These are phyloP conservation scores for Cryptococcus neoformans DNA, from an alignment of 1,284 basidiomycete species.

Conservation along the genomic window DNA sequence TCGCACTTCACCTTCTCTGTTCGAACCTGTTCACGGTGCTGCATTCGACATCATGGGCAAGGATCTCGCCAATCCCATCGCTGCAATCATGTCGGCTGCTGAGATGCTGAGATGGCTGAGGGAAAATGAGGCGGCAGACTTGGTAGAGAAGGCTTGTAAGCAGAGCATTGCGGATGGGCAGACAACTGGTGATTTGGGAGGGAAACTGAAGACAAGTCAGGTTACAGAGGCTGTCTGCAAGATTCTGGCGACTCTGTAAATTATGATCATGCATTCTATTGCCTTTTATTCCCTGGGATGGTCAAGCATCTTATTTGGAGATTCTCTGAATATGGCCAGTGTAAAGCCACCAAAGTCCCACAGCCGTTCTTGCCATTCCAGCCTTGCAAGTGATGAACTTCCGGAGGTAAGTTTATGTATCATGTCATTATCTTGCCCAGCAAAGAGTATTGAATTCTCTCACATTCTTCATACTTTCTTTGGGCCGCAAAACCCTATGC, in stretches of 20 bases:
- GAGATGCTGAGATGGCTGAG: conserved; percentile 59
- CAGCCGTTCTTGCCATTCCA: too few relatives aligned
- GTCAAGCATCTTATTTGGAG: too few relatives aligned
- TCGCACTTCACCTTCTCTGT: conserved; percentile 52
- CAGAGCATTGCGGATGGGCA: conserved; percentile 20
- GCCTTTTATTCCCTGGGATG: too few relatives aligned
- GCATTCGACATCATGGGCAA: conserved; percentile 12
- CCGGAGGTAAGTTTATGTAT: too few relatives aligned
- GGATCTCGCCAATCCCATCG: conserved; percentile 42
- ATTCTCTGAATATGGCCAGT: too few relatives aligned
- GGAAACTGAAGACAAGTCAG: conserved; percentile 15
- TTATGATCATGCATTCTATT: too few relatives aligned
- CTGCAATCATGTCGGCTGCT: conserved; percentile 58
- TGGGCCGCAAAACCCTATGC: too few relatives aligned
- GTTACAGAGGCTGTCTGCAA: conserved; percentile 16
- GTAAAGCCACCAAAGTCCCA: too few relatives aligned
- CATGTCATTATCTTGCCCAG: too few relatives aligned
- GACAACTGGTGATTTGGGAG: conserved; percentile 25
- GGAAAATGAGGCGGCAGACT: conserved; percentile 54
- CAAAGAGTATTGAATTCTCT: too few relatives aligned
- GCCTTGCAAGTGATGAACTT: too few relatives aligned
- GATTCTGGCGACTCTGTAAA: neutral
- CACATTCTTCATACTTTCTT: too few relatives aligned
- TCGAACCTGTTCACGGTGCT: conserved; percentile 16
- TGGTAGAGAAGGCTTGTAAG: conserved; percentile 55